A percentile compares a stretch with the other conserved stretches of the same genome.
phyloP scores from a whole-genome alignment of 1,284 basidiomycete species.

The Heterobasidion parviporum region DNA sequence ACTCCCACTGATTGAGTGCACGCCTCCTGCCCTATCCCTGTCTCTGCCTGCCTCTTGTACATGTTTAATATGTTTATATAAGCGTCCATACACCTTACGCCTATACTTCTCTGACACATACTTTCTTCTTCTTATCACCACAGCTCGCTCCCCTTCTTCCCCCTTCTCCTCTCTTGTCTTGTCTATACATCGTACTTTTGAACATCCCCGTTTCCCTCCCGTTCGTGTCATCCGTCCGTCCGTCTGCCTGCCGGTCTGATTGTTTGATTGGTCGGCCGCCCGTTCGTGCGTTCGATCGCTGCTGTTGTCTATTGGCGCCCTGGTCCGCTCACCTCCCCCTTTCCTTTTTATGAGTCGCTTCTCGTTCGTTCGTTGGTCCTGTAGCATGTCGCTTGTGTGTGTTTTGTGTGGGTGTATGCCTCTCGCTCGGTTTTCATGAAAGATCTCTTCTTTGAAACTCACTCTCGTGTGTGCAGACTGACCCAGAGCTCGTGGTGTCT shows the following conservation, averaged over 20 bases:
- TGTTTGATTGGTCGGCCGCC: slow-evolving; percentile 4
- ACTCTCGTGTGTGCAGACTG: not conserved
- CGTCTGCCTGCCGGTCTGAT: not conserved
- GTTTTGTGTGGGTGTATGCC: slow-evolving; percentile 24
- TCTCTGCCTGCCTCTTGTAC: slow-evolving; percentile 12
- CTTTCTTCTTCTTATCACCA: slow-evolving; percentile 9
- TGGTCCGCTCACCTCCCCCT: not conserved
- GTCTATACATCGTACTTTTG: slow-evolving; percentile 7
- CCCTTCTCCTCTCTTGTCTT: no score
- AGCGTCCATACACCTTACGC: not conserved
- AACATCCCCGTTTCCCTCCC: no score
- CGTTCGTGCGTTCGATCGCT: slow-evolving; percentile 17
- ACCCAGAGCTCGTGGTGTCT: no score
- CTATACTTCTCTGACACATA: slow-evolving; percentile 1
- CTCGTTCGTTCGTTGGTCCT: slow-evolving; percentile 24
- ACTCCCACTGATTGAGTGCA: slow-evolving; percentile 21
- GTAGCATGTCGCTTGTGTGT: slow-evolving; percentile 20
- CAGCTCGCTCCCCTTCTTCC: not conserved
- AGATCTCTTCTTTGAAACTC: not conserved
- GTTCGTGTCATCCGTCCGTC: slow-evolving; percentile 6
- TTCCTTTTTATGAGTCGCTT: slow-evolving; percentile 19
- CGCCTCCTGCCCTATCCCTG: slow-evolving; percentile 7
- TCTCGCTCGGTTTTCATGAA: slow-evolving; percentile 6
- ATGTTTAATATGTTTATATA: not conserved
- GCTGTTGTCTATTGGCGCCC: slow-evolving; percentile 15